A percentile compares a stretch with the other conserved stretches of the same genome.
Conservation (phyloP, 176 grass and related monocot genomes). For the Saccharum spontaneum region DNA sequence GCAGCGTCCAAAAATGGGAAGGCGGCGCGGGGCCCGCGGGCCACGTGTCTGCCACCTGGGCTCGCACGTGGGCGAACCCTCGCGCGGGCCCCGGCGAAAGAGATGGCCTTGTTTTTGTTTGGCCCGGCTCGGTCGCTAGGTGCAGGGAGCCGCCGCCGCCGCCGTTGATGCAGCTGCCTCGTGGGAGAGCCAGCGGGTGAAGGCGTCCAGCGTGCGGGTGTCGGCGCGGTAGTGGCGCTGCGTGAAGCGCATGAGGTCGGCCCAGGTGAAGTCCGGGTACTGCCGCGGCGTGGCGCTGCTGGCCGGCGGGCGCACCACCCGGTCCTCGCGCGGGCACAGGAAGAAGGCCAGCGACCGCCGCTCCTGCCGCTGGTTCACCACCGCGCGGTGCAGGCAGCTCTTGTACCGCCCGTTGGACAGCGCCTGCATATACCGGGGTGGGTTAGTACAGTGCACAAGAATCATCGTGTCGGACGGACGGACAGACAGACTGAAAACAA, state of each 20-base stretch:
- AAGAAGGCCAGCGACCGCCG: slow-evolving; percentile 85
- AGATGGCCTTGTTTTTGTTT: not conserved
- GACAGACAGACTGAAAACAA: not conserved
- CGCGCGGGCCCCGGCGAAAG: not conserved
- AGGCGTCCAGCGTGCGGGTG: slow-evolving; percentile 63
- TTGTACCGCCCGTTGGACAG: slow-evolving; percentile 82
- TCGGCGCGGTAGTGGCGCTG: slow-evolving; percentile 76
- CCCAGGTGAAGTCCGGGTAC: slow-evolving; percentile 92
- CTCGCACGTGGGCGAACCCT: slow-evolving; percentile 17
- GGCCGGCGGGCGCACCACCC: slow-evolving; percentile 60
- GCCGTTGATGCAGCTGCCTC: not conserved
- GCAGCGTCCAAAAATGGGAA: slow-evolving; percentile 58
- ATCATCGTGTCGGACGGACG: not conserved
- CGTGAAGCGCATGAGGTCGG: slow-evolving; percentile 64
- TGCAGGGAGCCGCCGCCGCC: not conserved
- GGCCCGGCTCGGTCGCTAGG: not conserved
- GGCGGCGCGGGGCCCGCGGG: slow-evolving; percentile 9
- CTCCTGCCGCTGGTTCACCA: slow-evolving; percentile 63
- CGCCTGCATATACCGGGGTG: slow-evolving; percentile 34
- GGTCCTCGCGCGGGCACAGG: slow-evolving; percentile 62
- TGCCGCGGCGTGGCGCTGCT: slow-evolving; percentile 3
- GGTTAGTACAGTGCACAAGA: not conserved
- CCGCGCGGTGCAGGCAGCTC: slow-evolving; percentile 88
- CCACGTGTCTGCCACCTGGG: slow-evolving; percentile 39
- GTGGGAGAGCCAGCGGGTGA: slow-evolving; percentile 48